A percentile compares a stretch with the other conserved stretches of the same genome.
phyloP scores from a whole-genome alignment of 768 basidiomycete species.

The Lyophyllum shimeji region DNA sequence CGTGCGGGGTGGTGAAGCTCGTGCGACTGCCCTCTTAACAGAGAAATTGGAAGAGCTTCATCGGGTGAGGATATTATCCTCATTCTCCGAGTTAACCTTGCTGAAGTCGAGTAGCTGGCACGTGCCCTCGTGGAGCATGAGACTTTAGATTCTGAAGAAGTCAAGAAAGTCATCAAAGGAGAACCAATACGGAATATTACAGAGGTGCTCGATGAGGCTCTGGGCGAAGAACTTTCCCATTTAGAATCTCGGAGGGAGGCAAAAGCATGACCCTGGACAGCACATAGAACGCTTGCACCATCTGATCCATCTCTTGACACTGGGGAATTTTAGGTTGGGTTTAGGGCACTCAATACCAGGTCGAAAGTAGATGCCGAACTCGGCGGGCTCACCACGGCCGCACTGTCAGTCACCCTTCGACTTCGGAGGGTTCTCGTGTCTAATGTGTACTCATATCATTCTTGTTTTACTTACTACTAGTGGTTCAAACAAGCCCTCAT shows the following conservation, averaged over 20 bases:
- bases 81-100: constrained; percentile 7
- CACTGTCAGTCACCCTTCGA: neutral
- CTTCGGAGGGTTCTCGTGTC: neutral
- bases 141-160: constrained; percentile 86
- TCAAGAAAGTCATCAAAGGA: constrained; percentile 80
- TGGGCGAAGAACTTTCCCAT: constrained; percentile 54
- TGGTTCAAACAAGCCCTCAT: neutral
- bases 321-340: neutral
- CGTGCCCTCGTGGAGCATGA: constrained; percentile 93
- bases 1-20: constrained; percentile 67
- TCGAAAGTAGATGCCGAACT: neutral
- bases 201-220: constrained; percentile 66
- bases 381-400: neutral
- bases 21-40: constrained; percentile 64
- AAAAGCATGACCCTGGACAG: neutral
- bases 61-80: constrained; percentile 43
- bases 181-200: constrained; percentile 72
- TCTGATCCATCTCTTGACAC: neutral
- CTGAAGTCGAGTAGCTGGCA: constrained; percentile 59
- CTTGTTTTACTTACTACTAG: constrained; percentile 2
- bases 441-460: constrained; percentile 1
- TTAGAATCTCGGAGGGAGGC: constrained; percentile 24
- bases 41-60: constrained; percentile 75
- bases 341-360: neutral
- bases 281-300: neutral